These are phyloP conservation scores for Arthroderma sp. DNA, from an alignment of 2,329 filamentous ascomycete species.

Conservation along the genomic window DNA sequence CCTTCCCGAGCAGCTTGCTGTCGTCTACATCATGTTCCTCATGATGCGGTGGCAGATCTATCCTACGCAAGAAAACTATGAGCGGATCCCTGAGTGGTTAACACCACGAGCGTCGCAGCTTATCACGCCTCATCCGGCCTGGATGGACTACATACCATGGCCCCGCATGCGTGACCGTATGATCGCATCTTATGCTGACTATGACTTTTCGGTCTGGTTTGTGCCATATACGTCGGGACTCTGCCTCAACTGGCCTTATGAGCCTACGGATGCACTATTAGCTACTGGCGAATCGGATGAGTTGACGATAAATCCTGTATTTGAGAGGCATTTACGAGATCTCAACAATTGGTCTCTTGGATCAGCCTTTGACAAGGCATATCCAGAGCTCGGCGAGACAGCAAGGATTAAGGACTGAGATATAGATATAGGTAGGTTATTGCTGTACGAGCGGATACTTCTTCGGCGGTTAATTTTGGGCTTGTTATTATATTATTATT, in stretches of 20 bases:
- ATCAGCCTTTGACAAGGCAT: conserved; percentile 50
- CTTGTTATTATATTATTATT: too few species aligned
- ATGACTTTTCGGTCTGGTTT: conserved; percentile 69
- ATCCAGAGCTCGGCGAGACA: conserved; percentile 43
- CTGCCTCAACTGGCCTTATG: conserved; percentile 73
- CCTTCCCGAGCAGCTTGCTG: conserved; percentile 71
- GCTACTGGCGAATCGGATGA: conserved; percentile 42
- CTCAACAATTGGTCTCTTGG: conserved; percentile 74
- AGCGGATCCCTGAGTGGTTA: conserved; percentile 61
- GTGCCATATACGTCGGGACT: conserved; percentile 66
- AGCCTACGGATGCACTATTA: conserved; percentile 56
- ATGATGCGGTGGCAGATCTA: conserved; percentile 75
- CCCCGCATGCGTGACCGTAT: conserved; percentile 60
- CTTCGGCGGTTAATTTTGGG: too few species aligned
- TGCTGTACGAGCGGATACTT: too few species aligned
- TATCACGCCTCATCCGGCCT: conserved; percentile 56
- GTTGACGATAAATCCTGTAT: conserved; percentile 71
- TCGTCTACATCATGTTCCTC: conserved; percentile 77
- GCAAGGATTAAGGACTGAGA: conserved; percentile 19
- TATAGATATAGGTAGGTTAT: too few species aligned
- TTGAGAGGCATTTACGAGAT: conserved; percentile 64
- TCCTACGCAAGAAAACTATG: conserved; percentile 66
- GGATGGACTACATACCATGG: conserved; percentile 74
- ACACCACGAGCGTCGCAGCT: conserved; percentile 55
- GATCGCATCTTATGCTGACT: conserved; percentile 40